These are phyloP conservation scores for Saccharomyces jurei DNA, from an alignment of 805 yeast species.

Conservation along the genomic window DNA sequence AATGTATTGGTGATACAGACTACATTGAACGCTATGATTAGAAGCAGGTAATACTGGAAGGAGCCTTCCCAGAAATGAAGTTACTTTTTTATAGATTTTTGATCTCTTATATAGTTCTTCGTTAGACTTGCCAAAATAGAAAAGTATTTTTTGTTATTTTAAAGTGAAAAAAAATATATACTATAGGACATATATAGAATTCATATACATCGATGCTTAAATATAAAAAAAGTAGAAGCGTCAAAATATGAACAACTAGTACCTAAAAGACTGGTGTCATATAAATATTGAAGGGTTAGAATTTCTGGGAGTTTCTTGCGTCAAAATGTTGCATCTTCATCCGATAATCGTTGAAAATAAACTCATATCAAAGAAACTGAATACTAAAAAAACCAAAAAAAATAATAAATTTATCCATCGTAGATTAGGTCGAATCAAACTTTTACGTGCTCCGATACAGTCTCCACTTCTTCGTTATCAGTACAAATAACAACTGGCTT, in stretches of 20 bases:
- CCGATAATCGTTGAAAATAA: too few relatives aligned
- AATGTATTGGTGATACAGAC: conserved; percentile 62
- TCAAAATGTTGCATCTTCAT: neutral
- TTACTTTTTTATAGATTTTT: neutral
- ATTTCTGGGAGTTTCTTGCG: neutral
- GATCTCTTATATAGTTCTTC: neutral
- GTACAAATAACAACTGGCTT: conserved; percentile 13
- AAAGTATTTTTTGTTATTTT: neutral
- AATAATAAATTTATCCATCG: neutral
- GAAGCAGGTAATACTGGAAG: neutral
- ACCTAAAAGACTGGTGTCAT: neutral
- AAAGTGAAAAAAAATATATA: conserved; percentile 1
- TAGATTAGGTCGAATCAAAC: conserved; percentile 5
- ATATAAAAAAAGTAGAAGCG: neutral
- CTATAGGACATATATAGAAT: neutral
- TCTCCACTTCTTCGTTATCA: conserved; percentile 21
- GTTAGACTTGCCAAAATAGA: neutral
- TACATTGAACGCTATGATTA: conserved; percentile 38
- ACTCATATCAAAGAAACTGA: too few relatives aligned
- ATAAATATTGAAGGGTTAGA: neutral
- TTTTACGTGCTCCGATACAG: conserved; percentile 22
- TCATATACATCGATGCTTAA: neutral
- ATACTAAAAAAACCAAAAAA: too few relatives aligned
- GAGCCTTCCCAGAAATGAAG: neutral
- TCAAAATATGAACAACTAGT: neutral